A percentile compares a stretch with the other conserved stretches of the same genome.
These are phyloP conservation scores for Pistacia atlantica DNA, from an alignment of 345 rosid genomes.

Conservation along the genomic window DNA sequence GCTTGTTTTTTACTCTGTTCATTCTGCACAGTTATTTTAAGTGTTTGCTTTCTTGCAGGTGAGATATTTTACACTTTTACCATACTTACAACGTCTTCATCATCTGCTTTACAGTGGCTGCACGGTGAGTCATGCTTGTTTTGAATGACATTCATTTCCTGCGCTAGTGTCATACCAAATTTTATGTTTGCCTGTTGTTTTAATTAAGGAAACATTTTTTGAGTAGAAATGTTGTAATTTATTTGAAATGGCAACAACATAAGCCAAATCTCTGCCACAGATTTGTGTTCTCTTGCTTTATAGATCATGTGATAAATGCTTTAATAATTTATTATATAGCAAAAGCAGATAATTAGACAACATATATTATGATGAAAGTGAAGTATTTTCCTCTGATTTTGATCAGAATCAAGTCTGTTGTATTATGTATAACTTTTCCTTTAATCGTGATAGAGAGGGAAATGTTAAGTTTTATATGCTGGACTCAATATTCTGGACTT, in stretches of 20 bases:
- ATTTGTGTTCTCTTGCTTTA: background rate
- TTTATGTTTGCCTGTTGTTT: too few species aligned
- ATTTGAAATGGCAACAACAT: background rate
- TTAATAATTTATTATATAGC: background rate
- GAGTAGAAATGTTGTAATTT: too few species aligned
- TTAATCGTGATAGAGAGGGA: background rate
- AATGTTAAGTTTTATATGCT: background rate
- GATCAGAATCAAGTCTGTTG: background rate
- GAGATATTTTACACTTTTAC: conserved; percentile 78
- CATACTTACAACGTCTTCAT: conserved; percentile 73
- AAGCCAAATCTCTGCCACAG: background rate
- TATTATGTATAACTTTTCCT: background rate
- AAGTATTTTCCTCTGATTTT: background rate
- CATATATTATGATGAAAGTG: too few species aligned
- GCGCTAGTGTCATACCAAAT: background rate
- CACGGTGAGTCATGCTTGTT: conserved; percentile 67
- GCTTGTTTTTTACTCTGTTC: background rate
- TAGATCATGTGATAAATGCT: background rate
- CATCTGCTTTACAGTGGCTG: conserved; percentile 69
- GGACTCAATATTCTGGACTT: background rate
- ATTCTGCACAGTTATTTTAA: too few species aligned
- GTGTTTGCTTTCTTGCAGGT: conserved; percentile 48
- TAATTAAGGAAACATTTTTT: background rate
- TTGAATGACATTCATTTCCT: conserved; percentile 12
- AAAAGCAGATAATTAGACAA: background rate